These are phyloP conservation scores for Juncus inflexus DNA, from an alignment of 176 grass and related monocot species.

Conservation along the genomic window DNA sequence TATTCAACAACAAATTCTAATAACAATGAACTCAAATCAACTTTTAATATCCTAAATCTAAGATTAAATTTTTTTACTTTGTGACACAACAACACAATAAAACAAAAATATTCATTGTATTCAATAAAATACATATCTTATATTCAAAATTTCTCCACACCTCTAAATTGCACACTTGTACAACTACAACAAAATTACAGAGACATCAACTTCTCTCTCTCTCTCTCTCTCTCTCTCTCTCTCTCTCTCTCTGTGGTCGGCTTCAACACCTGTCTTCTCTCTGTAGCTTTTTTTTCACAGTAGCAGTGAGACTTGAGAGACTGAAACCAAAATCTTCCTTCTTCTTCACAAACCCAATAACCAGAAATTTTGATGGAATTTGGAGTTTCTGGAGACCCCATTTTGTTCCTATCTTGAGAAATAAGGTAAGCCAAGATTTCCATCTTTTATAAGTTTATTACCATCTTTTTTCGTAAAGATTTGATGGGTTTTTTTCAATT, in stretches of 20 bases:
- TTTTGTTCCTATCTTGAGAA: slow-evolving; percentile 3
- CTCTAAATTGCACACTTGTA: no score
- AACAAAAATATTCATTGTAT: no score
- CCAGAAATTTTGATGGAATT: slow-evolving; percentile 5
- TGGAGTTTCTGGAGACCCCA: neutral
- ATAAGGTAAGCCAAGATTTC: slow-evolving; percentile 14
- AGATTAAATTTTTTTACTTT: no score
- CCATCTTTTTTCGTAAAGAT: slow-evolving; percentile 8
- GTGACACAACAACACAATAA: no score
- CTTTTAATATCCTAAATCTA: no score
- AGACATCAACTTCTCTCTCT: neutral
- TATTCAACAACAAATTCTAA: no score
- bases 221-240: no score
- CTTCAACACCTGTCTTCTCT: slow-evolving; percentile 13
- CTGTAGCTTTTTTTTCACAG: neutral
- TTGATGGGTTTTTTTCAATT: slow-evolving; percentile 19
- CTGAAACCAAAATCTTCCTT: no score
- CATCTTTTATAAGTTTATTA: slow-evolving; percentile 10
- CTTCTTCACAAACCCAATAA: slow-evolving; percentile 7
- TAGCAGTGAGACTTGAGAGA: neutral
- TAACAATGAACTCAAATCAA: no score
- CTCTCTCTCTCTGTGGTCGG: neutral
- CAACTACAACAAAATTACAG: no score
- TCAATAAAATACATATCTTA: no score
- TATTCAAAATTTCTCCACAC: no score